Conservation (phyloP, 805 yeast species). For the Yarrowia yakushimensis region DNA sequence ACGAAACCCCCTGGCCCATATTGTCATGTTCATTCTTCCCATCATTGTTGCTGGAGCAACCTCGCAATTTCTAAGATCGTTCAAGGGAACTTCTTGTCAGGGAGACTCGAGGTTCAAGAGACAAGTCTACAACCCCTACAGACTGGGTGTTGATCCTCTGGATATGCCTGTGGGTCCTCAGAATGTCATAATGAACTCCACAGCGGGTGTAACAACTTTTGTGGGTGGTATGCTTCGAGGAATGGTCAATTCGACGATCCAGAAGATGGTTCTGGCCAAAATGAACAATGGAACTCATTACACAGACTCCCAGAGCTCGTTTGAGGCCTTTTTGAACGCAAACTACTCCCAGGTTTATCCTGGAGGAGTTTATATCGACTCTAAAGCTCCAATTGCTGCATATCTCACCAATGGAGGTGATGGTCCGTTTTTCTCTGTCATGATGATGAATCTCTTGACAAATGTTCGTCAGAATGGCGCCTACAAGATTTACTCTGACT, state of each 20-base stretch:
- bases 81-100: slow-evolving; percentile 30
- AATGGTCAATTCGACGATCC: slow-evolving; percentile 17
- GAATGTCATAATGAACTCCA: background rate
- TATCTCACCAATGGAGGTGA: slow-evolving; percentile 33
- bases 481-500: slow-evolving; percentile 33
- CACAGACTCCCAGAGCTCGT: slow-evolving; percentile 29
- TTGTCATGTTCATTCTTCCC: slow-evolving; percentile 35
- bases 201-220: slow-evolving; percentile 27
- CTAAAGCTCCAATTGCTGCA: slow-evolving; percentile 32
- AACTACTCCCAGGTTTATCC: slow-evolving; percentile 35
- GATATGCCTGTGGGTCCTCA: slow-evolving; percentile 29
- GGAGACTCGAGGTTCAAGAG: slow-evolving; percentile 23
- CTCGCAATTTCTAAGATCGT: slow-evolving; percentile 28
- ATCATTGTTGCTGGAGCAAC: slow-evolving; percentile 36
- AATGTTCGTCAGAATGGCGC: slow-evolving; percentile 36
- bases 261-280: slow-evolving; percentile 19
- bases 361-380: slow-evolving; percentile 36
- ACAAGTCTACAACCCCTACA: slow-evolving; percentile 28
- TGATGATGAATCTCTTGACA: slow-evolving; percentile 34
- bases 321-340: slow-evolving; percentile 28
- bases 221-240: slow-evolving; percentile 13
- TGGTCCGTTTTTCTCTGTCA: slow-evolving; percentile 32
- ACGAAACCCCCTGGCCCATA: slow-evolving; percentile 35
- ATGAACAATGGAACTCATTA: slow-evolving; percentile 26
- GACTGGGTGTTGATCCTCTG: slow-evolving; percentile 7